These are phyloP conservation scores for Aspergillus amoenus DNA, from an alignment of 2,329 filamentous ascomycete genomes.

Conservation along the genomic window DNA sequence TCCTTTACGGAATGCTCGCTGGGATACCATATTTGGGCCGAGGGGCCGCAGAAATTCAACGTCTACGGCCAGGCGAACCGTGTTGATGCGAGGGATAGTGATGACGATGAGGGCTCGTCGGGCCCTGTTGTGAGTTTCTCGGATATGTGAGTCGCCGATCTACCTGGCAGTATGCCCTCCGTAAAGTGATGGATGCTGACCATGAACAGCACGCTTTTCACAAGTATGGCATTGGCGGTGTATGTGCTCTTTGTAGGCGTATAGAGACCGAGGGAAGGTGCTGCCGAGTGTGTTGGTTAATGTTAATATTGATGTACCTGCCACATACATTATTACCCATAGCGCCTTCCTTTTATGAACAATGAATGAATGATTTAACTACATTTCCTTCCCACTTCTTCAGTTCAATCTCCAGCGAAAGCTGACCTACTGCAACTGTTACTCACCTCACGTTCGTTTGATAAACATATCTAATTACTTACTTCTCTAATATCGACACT, in stretches of 20 bases:
- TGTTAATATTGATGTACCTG: neutral
- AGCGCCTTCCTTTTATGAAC: neutral
- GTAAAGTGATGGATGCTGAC: neutral
- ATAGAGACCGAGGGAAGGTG: neutral
- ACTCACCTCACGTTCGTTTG: neutral
- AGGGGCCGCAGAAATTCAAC: slow-evolving; percentile 6
- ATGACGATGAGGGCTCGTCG: neutral
- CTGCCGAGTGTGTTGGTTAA: no score
- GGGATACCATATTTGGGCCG: neutral
- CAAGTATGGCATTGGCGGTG: neutral
- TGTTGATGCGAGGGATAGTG: neutral
- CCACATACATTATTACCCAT: neutral
- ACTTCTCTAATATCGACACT: no score
- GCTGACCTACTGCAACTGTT: neutral
- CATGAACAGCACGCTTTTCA: neutral
- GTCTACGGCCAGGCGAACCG: neutral
- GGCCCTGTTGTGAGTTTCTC: neutral
- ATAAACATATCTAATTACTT: no score
- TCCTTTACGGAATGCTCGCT: neutral
- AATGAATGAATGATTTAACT: neutral
- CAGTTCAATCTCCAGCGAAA: no score
- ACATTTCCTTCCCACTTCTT: no score
- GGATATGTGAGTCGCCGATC: neutral
- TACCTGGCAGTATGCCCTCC: no score
- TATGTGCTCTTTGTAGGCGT: neutral